These are phyloP conservation scores for Plasmodium inui DNA, from an alignment of 169 alveolate species.

Conservation along the genomic window DNA sequence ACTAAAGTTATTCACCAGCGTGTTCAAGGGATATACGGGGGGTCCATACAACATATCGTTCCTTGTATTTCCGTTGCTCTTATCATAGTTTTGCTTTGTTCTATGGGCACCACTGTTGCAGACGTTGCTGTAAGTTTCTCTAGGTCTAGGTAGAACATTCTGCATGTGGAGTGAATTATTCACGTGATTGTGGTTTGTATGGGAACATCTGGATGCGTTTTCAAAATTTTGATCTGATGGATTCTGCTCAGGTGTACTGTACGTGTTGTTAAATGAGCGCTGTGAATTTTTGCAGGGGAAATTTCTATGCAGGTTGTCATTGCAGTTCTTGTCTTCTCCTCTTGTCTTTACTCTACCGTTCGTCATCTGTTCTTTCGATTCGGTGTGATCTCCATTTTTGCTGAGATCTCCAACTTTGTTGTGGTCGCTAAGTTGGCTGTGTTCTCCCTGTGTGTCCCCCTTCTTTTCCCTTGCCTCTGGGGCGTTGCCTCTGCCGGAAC, in stretches of 20 bases:
- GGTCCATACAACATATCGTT: not conserved
- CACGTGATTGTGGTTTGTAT: not conserved
- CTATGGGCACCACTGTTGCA: not conserved
- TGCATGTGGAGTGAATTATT: conserved; percentile 9
- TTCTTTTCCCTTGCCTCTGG: not conserved
- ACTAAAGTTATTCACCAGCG: not conserved
- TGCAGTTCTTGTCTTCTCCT: not conserved
- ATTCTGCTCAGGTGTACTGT: not conserved
- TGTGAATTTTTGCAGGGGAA: not conserved
- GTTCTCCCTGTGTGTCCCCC: not conserved
- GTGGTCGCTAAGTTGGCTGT: not conserved
- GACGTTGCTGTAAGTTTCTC: not conserved
- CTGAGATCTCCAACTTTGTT: not conserved
- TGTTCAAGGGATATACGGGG: conserved; percentile 12
- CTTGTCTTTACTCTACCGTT: not conserved
- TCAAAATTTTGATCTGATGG: conserved; percentile 13
- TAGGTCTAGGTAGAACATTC: not conserved
- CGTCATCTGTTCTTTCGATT: not conserved
- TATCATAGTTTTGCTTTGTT: not conserved
- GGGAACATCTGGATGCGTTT: not conserved
- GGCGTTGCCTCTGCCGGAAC: not conserved
- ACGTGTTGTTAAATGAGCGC: not conserved
- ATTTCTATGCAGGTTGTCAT: not conserved
- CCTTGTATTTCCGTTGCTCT: not conserved
- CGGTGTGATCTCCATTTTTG: not conserved